Percentiles rank a stretch among this genome's conserved stretches.
These are phyloP conservation scores for Parastagonospora nodorum DNA, from an alignment of 2,329 filamentous ascomycete genomes.

Conservation along the genomic window DNA sequence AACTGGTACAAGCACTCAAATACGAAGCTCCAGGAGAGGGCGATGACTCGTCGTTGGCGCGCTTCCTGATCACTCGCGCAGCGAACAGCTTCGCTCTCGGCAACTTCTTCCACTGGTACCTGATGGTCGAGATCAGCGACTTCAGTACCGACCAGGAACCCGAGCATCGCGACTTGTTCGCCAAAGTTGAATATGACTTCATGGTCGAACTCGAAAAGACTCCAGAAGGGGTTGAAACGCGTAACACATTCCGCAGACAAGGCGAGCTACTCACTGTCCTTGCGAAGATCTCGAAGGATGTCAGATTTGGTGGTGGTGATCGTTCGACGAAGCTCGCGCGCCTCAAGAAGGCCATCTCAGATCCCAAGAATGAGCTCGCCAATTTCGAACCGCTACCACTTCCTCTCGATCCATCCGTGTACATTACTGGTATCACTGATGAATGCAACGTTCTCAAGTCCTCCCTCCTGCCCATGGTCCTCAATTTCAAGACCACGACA, in stretches of 20 bases:
- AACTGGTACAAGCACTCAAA: conserved; percentile 94
- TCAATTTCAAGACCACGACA: conserved; percentile 82
- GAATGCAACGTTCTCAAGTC: conserved; percentile 95
- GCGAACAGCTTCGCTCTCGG: conserved; percentile 87
- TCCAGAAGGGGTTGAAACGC: conserved; percentile 71
- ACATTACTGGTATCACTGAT: conserved; percentile 80
- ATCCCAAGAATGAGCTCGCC: conserved; percentile 87
- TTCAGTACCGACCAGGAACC: conserved; percentile 73
- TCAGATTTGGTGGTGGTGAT: conserved; percentile 78
- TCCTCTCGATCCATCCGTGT: conserved; percentile 82
- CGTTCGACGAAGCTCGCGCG: conserved; percentile 80
- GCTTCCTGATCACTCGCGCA: conserved; percentile 86
- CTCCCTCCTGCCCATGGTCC: conserved; percentile 85
- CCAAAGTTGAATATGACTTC: conserved; percentile 93
- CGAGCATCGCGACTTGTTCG: conserved; percentile 82
- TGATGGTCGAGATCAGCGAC: conserved; percentile 97
- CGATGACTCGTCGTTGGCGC: conserved; percentile 83
- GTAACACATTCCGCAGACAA: conserved; percentile 80
- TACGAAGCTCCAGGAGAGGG: conserved; percentile 61
- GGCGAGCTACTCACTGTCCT: conserved; percentile 87
- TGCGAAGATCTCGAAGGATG: conserved; percentile 85
- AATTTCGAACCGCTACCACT: conserved; percentile 84
- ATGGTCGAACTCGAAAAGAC: conserved; percentile 82
- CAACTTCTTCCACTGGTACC: conserved; percentile 97
- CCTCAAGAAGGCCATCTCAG: conserved; percentile 81